Evolutionary conservation across 2,329 filamentous ascomycete genomes (phyloP), one percentile per base, ranked within the genome.

Genomic region (Metarhizium album): DNA sequence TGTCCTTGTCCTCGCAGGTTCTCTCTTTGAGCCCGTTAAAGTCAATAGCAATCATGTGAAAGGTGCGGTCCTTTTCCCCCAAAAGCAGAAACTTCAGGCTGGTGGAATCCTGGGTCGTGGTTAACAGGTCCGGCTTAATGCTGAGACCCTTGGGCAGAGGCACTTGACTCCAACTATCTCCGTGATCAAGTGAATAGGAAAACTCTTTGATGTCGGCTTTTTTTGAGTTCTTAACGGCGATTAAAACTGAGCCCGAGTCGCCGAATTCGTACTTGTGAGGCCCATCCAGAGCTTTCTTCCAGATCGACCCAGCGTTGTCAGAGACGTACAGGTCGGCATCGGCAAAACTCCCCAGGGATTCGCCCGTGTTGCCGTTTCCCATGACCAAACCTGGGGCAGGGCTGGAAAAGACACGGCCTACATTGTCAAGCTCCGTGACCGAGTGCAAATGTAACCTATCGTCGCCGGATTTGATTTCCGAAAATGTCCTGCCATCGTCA

Each of bases 211-310:
- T 62, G 54, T 80, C 75, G 51, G 84, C 73, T 51, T 83, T 70
- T 37, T 81, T 70, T 1, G 84, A 87, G 59, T 95, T 87, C 55
- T 79, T 76, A 37, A 97, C 74, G 3, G 93, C 93, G 29, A 97
- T 77, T 29, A 98, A 73, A 20, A 98, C 79, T 16, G 90, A 90
- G 1, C 93, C 93, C 57, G 94, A 86, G 59, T 96, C 91, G 49
- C 93, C 93, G 65, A 97, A 94, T 62, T 96, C 90, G 67, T 95
- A 98, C 65, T 94, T 93, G 70, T 97, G 90, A 13, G 90, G 86
- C 20, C 88, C 87, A 16, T 90, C 74, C 4, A 87, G 75, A 0
- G 83, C 79, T 62, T 83, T 74, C 37, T 74, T 80, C 93, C 94
- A 98, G 1, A 83, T 90, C 53, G 88, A 70, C 40, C 93, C 93